Percentiles rank a stretch among this genome's conserved stretches.
phyloP scores from a whole-genome alignment of 176 grass and related monocot genomes.

The Rhynchospora pubera region DNA sequence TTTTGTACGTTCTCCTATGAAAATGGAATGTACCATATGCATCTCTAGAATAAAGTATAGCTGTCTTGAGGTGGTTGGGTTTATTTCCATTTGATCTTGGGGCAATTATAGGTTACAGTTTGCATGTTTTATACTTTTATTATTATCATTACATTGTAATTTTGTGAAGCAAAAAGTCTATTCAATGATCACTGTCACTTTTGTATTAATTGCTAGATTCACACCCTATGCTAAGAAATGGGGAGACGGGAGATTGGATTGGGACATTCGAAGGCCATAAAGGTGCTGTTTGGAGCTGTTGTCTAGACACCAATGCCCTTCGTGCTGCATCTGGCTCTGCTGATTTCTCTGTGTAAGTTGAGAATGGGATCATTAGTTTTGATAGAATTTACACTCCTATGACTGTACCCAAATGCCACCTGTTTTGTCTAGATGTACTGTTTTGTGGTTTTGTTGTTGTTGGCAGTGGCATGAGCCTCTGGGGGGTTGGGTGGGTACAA shows the following conservation, averaged over 20 bases:
- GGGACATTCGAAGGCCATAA: conserved; percentile 99
- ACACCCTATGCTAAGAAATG: conserved; percentile 96
- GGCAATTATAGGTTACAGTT: no score
- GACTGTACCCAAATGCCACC: neutral
- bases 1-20: neutral
- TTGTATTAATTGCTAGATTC: conserved; percentile 45
- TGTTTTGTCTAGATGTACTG: neutral
- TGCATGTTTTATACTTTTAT: no score
- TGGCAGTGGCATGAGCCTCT: no score
- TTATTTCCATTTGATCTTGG: neutral
- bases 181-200: neutral
- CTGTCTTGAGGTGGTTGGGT: neutral
- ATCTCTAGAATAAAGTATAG: neutral
- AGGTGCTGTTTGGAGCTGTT: conserved; percentile 97
- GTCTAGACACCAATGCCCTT: conserved; percentile 82
- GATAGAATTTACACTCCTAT: neutral
- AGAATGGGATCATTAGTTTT: neutral
- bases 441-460: neutral
- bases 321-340: conserved; percentile 84
- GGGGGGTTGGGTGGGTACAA: neutral
- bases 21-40: neutral
- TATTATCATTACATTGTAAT: conserved; percentile 1
- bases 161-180: neutral
- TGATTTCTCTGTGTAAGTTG: conserved; percentile 91
- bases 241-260: conserved; percentile 99